phyloP scores from a whole-genome alignment of 2,329 filamentous ascomycete genomes.

The Verticillium nubilum region DNA sequence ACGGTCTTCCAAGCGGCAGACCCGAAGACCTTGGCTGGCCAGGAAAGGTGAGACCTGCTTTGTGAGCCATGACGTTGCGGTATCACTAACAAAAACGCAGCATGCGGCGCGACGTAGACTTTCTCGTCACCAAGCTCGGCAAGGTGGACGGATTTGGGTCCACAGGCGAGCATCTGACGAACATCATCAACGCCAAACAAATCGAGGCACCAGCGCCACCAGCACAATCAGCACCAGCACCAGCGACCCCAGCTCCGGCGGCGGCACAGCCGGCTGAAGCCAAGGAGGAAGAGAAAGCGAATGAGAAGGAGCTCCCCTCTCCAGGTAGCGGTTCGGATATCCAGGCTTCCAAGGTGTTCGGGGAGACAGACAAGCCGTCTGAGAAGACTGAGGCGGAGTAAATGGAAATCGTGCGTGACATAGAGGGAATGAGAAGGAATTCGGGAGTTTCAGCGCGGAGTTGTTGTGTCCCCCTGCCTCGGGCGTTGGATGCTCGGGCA shows the following conservation, averaged over 20 bases:
- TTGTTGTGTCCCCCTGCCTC: background rate
- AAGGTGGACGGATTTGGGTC: conserved; percentile 77
- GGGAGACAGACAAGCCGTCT: background rate
- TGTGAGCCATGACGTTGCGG: no score
- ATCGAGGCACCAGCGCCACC: conserved; percentile 21
- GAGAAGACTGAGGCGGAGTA: background rate
- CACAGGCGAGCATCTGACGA: conserved; percentile 62
- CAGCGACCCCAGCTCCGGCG: background rate
- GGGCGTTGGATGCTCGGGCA: background rate
- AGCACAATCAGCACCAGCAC: conserved; percentile 3
- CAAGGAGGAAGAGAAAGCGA: conserved; percentile 11
- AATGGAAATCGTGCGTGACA: background rate
- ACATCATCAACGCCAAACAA: conserved; percentile 57
- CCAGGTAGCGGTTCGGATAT: conserved; percentile 11
- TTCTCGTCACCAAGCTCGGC: conserved; percentile 63
- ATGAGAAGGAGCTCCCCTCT: conserved; percentile 8
- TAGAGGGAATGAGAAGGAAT: conserved; percentile 1
- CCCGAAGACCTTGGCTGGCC: conserved; percentile 61
- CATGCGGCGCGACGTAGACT: conserved; percentile 70
- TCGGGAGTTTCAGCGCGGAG: background rate
- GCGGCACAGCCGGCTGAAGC: conserved; percentile 4
- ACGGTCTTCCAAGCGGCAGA: conserved; percentile 61
- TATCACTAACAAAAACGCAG: conserved; percentile 38
- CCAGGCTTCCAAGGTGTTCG: conserved; percentile 12
- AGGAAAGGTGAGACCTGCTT: conserved; percentile 58